A percentile compares a stretch with the other conserved stretches of the same genome.
These are phyloP conservation scores for Populus hybrid DNA, from an alignment of 441 rosid species.

Conservation along the genomic window DNA sequence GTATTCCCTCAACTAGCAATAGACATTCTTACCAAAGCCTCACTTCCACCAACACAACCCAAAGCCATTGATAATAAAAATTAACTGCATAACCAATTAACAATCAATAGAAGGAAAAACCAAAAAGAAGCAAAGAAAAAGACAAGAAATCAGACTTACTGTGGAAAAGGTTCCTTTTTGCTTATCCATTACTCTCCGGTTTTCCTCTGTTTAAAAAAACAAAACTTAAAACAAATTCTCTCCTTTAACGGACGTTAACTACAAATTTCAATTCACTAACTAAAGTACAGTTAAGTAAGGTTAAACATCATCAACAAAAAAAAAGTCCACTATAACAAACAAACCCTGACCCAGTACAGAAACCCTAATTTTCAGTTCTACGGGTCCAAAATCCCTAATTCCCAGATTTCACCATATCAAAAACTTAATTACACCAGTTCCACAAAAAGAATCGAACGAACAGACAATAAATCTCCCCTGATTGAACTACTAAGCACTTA, in stretches of 20 bases:
- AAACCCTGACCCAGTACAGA: not conserved
- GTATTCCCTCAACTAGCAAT: not conserved
- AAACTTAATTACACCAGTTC: not conserved
- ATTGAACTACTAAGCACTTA: not conserved
- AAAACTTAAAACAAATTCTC: not conserved
- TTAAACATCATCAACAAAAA: not conserved
- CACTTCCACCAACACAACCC: not conserved
- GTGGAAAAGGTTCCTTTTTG: slow-evolving; percentile 20
- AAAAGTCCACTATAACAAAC: not conserved
- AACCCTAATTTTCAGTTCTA: not conserved
- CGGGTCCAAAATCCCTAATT: not conserved
- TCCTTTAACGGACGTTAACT: not conserved
- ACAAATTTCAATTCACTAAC: not conserved
- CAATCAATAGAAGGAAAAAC: not conserved
- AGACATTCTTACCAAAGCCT: not conserved
- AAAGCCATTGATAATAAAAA: not conserved
- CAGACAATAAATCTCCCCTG: not conserved
- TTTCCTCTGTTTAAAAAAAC: slow-evolving; percentile 25
- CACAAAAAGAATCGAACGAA: not conserved
- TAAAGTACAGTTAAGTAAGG: not conserved
- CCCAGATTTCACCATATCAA: not conserved
- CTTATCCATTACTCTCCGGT: slow-evolving; percentile 24
- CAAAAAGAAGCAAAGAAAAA: not conserved
- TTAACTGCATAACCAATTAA: not conserved
- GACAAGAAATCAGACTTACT: slow-evolving; percentile 35